Evolutionary conservation across 208 protist genomes (phyloP).

Genomic region (Trypanosoma grayi): DNA sequence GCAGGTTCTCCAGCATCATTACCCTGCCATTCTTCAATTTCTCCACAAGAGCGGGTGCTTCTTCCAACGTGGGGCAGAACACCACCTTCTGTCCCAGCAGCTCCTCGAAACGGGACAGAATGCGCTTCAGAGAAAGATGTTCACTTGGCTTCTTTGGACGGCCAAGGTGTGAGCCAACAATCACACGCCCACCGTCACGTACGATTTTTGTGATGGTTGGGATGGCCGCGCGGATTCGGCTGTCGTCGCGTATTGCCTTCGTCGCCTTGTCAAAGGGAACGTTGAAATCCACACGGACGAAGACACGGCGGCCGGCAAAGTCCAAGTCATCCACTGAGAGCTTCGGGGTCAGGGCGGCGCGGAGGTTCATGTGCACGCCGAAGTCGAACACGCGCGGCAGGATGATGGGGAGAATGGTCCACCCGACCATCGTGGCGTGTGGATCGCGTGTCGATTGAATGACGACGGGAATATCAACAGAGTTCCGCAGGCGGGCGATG

Average conservation of each 20-base stretch:
- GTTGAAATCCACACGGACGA: conserved; percentile 98
- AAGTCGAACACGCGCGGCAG: conserved; percentile 86
- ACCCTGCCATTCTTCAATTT: conserved; percentile 89
- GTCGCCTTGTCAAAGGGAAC: conserved; percentile 95
- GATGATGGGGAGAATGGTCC: conserved; percentile 77
- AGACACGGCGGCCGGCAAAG: conserved; percentile 91
- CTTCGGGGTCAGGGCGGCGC: conserved; percentile 82
- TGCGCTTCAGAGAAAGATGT: conserved; percentile 90
- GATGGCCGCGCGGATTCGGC: conserved; percentile 95
- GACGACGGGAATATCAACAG: conserved; percentile 67
- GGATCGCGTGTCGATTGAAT: conserved; percentile 87
- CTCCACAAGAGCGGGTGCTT: conserved; percentile 51
- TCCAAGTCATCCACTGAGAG: conserved; percentile 86
- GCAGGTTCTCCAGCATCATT: conserved; percentile 99
- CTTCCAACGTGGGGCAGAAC: conserved; percentile 57
- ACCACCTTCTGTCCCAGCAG: conserved; percentile 71
- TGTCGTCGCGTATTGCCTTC: conserved; percentile 93
- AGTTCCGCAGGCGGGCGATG: conserved; percentile 56
- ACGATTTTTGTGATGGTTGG: conserved; percentile 97
- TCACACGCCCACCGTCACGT: conserved; percentile 81
- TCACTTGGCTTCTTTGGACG: conserved; percentile 96
- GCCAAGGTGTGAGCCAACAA: conserved; percentile 97
- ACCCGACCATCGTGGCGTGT: conserved; percentile 85
- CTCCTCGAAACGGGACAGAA: conserved; percentile 89
- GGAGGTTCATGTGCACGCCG: conserved; percentile 86